Evolutionary conservation across 164 flowering plant species (phyloP).

Genomic region (Stephania yunnanensis): DNA sequence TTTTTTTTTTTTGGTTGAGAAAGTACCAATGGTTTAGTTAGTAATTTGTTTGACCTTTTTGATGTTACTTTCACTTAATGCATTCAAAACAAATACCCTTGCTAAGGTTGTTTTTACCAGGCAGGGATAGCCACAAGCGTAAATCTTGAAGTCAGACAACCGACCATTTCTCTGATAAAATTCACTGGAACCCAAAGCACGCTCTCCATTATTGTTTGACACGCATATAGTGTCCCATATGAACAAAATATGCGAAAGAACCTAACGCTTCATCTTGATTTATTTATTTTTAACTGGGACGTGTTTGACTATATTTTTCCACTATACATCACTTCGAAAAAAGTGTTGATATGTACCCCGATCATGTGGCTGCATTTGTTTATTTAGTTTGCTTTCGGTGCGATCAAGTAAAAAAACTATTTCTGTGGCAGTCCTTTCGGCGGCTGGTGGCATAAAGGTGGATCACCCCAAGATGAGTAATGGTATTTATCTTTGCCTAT

Average conservation of each 20-base stretch:
- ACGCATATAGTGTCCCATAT: background rate
- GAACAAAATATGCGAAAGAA: background rate
- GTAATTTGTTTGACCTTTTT: too few species aligned
- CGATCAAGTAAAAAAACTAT: background rate
- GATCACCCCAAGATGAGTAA: slow-evolving; percentile 65
- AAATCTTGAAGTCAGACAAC: too few species aligned
- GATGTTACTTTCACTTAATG: too few species aligned
- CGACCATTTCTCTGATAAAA: too few species aligned
- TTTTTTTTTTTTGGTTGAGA: background rate
- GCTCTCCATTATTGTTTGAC: too few species aligned
- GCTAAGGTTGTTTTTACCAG: too few species aligned
- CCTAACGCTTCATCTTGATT: background rate
- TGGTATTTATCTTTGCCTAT: slow-evolving; percentile 37
- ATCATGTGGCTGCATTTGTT: background rate
- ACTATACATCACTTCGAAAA: background rate
- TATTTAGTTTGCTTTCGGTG: background rate
- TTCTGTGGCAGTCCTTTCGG: slow-evolving; percentile 74
- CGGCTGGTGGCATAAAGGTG: slow-evolving; percentile 92
- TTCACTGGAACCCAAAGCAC: too few species aligned
- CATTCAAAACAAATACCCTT: too few species aligned
- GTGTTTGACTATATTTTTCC: background rate
- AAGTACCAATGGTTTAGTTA: too few species aligned
- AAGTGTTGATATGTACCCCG: background rate
- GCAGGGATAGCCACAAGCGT: too few species aligned
- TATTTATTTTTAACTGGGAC: background rate